phyloP scores from a whole-genome alignment of 2,329 filamentous ascomycete species.

The Harringtonia lauricola region DNA sequence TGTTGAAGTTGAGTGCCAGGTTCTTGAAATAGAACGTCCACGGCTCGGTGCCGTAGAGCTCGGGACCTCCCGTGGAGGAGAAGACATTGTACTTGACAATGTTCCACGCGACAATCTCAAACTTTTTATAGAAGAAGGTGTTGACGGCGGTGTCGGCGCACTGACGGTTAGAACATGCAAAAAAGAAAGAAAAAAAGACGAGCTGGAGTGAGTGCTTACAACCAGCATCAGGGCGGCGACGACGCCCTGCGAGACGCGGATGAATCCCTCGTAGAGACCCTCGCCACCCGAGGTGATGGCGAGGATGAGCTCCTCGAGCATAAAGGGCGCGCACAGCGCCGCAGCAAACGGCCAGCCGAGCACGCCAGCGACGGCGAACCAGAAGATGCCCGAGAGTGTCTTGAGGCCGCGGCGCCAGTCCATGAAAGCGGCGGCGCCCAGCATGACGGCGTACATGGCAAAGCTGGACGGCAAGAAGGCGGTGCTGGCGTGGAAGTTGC shows the following conservation, averaged over 20 bases:
- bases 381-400: conserved; percentile 76
- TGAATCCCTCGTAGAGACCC: conserved; percentile 46
- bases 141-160: conserved; percentile 50
- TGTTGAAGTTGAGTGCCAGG: conserved; percentile 83
- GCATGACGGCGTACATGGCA: conserved; percentile 86
- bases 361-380: conserved; percentile 76
- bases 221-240: conserved; percentile 57
- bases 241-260: conserved; percentile 56
- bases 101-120: conserved; percentile 73
- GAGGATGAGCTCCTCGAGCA: conserved; percentile 60
- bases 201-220: conserved; percentile 34
- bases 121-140: conserved; percentile 72
- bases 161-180: conserved; percentile 11
- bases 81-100: conserved; percentile 96
- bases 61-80: conserved; percentile 66
- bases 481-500: conserved; percentile 85
- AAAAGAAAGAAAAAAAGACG: conserved; percentile 1
- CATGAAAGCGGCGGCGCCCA: conserved; percentile 82
- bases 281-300: conserved; percentile 42
- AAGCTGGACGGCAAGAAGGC: conserved; percentile 90
- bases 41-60: conserved; percentile 91
- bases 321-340: conserved; percentile 69
- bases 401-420: conserved; percentile 73
- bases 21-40: conserved; percentile 97
- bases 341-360: conserved; percentile 92